These are phyloP conservation scores for Rosellinia necatrix DNA, from an alignment of 2,329 filamentous ascomycete genomes.

Conservation along the genomic window DNA sequence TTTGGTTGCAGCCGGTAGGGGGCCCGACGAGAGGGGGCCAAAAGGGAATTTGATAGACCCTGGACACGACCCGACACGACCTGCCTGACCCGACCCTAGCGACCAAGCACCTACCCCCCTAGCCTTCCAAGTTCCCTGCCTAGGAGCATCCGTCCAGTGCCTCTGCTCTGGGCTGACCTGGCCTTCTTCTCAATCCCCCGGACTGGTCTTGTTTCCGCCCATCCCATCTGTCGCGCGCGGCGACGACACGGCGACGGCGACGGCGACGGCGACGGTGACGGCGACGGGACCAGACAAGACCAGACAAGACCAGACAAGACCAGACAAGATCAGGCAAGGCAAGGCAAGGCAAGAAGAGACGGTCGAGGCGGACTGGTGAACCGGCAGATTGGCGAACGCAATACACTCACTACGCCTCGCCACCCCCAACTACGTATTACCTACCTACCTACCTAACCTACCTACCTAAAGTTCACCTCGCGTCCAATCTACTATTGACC, in stretches of 20 bases:
- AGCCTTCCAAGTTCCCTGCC: neutral
- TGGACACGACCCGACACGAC: conserved; percentile 8
- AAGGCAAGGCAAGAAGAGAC: no score
- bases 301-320: no score
- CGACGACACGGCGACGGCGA: neutral
- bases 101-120: neutral
- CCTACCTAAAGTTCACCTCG: no score
- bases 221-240: neutral
- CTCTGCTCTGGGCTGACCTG: no score
- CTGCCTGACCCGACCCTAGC: neutral
- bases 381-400: no score
- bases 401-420: no score
- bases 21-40: conserved; percentile 4
- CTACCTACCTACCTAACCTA: no score
- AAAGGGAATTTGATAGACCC: conserved; percentile 10
- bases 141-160: neutral
- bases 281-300: conserved; percentile 1
- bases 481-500: no score
- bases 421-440: no score
- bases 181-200: no score
- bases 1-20: conserved; percentile 8
- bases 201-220: neutral
- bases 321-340: no score
- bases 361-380: no score
- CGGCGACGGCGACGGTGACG: conserved; percentile 1